Evolutionary conservation across 2,329 filamentous ascomycete species (phyloP), one percentile per base, ranked within the genome.

Genomic region (Ilyonectria mors-panacis): DNA sequence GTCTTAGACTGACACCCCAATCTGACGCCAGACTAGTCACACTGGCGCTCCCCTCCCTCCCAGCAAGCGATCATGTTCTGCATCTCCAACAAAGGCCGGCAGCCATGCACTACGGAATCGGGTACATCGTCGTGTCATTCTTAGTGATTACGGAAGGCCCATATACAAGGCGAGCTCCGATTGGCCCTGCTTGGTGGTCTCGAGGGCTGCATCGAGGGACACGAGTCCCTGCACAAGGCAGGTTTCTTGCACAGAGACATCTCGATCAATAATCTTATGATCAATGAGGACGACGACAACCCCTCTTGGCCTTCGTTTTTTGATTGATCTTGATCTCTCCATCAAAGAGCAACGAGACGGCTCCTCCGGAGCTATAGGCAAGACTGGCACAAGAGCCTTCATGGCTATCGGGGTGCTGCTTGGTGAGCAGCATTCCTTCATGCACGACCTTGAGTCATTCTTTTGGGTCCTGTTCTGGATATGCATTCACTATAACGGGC

Each of bases 391-490:
- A 21, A 77, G 77, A 69, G 81, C 79, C 2, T 86, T 85, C 63
- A 85, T 86, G 79, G 82, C 81, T 7, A 84, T 86, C 61, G 80
- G 82, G 0, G 77, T 76, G 2, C 80, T 86, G 44, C 63, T 79
- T 7, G 80, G 78, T 37, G 79, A 85, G 70, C 66, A 80, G 44
- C 80, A 86, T 71, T 83, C 78, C 1, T 84, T 84, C 39, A 85
- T 85, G 77, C 50, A 62, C 37, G 42, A 62, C 21, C 58, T 84
- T 9, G 81, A 85, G 70, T 86, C 81, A 5, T 85, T 85, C 66
- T 85, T 84, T 71, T 85, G 76, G 83, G 80, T 85, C 2, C 70
- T 85, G 0, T 83, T 86, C 66, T 85, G 78, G 82, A 81, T 84
- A 68, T 83, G 78, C 67, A 78, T 83, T 61, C 79, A 85, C 71